A percentile compares a stretch with the other conserved stretches of the same genome.
These are phyloP conservation scores for Pyrenophora tritici-repentis DNA, from an alignment of 2,329 filamentous ascomycete genomes.

Conservation along the genomic window DNA sequence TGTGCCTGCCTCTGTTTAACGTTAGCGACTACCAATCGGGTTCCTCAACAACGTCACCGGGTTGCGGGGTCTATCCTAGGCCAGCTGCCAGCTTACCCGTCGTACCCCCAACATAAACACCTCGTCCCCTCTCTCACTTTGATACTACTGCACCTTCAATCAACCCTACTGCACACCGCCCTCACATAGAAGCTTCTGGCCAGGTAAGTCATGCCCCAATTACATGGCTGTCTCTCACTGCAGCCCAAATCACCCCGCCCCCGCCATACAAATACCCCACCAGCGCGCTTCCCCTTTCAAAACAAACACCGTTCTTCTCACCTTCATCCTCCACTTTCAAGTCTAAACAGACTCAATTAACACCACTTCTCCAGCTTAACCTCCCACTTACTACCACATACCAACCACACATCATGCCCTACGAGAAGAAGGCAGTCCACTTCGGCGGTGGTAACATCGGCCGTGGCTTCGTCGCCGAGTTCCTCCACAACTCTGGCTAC, in stretches of 20 bases:
- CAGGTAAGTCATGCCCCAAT: slow-evolving; percentile 21
- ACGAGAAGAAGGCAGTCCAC: slow-evolving; percentile 57
- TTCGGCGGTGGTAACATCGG: slow-evolving; percentile 61
- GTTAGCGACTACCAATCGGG: slow-evolving; percentile 31
- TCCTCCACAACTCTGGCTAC: slow-evolving; percentile 92
- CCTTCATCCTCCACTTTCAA: slow-evolving; percentile 2
- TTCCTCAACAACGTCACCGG: slow-evolving; percentile 38
- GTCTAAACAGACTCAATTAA: slow-evolving; percentile 22
- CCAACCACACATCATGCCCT: slow-evolving; percentile 37
- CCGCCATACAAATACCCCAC: slow-evolving; percentile 36
- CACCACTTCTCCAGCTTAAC: slow-evolving; percentile 11
- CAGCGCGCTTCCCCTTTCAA: slow-evolving; percentile 17
- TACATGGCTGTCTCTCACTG: slow-evolving; percentile 11
- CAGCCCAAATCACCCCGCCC: slow-evolving; percentile 18
- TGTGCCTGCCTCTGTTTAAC: slow-evolving; percentile 11
- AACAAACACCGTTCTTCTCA: slow-evolving; percentile 10
- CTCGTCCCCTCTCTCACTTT: slow-evolving; percentile 19
- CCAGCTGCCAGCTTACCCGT: slow-evolving; percentile 26
- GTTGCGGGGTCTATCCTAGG: slow-evolving; percentile 24
- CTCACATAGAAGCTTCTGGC: slow-evolving; percentile 23
- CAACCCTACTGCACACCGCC: slow-evolving; percentile 31
- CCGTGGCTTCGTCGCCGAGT: slow-evolving; percentile 58
- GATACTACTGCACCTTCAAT: slow-evolving; percentile 21
- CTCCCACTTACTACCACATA: slow-evolving; percentile 9
- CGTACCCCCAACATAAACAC: slow-evolving; percentile 32